Evolutionary conservation across 2,329 filamentous ascomycete genomes (phyloP).

Genomic region (Ascocoryne sarcoides): DNA sequence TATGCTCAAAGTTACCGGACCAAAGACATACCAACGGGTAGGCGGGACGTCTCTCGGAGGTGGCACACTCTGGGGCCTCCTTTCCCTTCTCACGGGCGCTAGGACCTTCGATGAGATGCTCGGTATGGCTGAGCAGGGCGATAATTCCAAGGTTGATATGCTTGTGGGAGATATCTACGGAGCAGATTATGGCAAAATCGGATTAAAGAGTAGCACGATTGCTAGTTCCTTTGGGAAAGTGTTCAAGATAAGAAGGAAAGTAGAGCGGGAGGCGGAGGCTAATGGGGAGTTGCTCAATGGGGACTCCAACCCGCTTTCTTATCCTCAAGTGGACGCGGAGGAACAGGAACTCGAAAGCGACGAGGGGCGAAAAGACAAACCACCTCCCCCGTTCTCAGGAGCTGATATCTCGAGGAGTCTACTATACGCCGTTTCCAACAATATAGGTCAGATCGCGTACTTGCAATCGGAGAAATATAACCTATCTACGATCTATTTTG

Average conservation of each 20-base stretch:
- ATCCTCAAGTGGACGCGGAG: slow-evolving; percentile 6
- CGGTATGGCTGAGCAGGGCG: slow-evolving; percentile 77
- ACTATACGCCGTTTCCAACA: slow-evolving; percentile 93
- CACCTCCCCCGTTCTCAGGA: slow-evolving; percentile 50
- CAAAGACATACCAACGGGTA: slow-evolving; percentile 77
- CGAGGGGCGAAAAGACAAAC: no score
- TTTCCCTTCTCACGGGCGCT: slow-evolving; percentile 87
- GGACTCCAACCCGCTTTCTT: slow-evolving; percentile 8
- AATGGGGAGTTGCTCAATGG: slow-evolving; percentile 36
- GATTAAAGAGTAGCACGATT: slow-evolving; percentile 89
- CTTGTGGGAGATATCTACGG: slow-evolving; percentile 97
- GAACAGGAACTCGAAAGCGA: no score
- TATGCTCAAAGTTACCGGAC: slow-evolving; percentile 93
- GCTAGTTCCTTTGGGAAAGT: slow-evolving; percentile 96
- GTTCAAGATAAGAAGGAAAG: slow-evolving; percentile 81
- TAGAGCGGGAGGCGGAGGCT: slow-evolving; percentile 71
- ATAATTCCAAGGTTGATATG: slow-evolving; percentile 92
- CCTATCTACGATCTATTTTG: slow-evolving; percentile 91
- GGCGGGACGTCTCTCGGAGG: slow-evolving; percentile 92
- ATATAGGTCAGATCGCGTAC: slow-evolving; percentile 96
- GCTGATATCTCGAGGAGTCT: slow-evolving; percentile 87
- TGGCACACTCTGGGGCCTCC: slow-evolving; percentile 92
- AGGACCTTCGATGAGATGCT: slow-evolving; percentile 98
- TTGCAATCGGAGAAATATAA: slow-evolving; percentile 94
- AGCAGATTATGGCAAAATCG: slow-evolving; percentile 91